phyloP scores from a whole-genome alignment of 1,284 basidiomycete species.

The Ceratobasidium sp. region DNA sequence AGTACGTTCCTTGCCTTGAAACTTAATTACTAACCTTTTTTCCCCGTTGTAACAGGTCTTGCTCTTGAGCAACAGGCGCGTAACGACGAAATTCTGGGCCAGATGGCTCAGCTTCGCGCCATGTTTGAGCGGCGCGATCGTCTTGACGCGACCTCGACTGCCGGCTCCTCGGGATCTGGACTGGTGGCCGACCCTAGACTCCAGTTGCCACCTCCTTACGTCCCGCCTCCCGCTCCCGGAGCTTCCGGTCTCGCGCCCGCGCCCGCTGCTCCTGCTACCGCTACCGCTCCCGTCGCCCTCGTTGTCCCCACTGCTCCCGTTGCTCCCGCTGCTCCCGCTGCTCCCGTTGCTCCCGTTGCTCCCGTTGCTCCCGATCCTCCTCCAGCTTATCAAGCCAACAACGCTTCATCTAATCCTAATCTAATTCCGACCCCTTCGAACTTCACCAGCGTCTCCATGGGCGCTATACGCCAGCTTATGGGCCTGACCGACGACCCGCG shows the following conservation, averaged over 20 bases:
- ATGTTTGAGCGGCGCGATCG: too few species aligned
- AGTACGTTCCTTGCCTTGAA: background rate
- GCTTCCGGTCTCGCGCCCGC: too few species aligned
- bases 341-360: too few species aligned
- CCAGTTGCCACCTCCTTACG: background rate
- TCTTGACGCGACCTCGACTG: background rate
- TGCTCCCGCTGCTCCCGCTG: too few species aligned
- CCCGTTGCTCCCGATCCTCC: too few species aligned
- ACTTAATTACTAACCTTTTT: background rate
- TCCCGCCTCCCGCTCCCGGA: too few species aligned
- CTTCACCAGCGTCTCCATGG: background rate
- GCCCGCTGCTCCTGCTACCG: too few species aligned
- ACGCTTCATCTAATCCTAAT: background rate
- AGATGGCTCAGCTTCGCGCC: too few species aligned
- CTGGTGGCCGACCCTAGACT: background rate
- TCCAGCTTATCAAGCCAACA: too few species aligned
- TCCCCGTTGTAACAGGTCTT: background rate
- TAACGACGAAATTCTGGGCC: too few species aligned
- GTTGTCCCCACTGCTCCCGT: too few species aligned
- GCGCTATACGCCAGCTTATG: background rate
- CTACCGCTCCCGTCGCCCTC: too few species aligned
- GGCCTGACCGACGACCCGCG: background rate
- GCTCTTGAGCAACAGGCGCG: background rate
- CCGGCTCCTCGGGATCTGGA: conserved; percentile 1
- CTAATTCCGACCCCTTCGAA: background rate